Conservation (phyloP, 306 rosid species). For the Vigna angularis region DNA sequence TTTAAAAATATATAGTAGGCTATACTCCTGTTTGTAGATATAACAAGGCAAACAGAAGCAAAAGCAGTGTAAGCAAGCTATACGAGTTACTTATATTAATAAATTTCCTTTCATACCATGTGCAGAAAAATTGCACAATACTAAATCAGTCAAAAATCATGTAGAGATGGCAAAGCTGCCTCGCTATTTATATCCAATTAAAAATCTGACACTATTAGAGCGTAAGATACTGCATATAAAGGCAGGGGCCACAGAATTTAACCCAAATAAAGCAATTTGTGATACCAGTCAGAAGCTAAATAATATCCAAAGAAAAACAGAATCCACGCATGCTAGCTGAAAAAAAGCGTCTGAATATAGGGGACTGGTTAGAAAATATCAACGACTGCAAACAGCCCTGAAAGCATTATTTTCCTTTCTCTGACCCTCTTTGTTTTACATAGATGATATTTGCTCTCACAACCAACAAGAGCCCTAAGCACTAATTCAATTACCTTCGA, state of each 20-base stretch:
- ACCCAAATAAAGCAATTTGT: not conserved
- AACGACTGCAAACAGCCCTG: slow-evolving; percentile 7
- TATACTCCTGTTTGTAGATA: slow-evolving; percentile 18
- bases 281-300: not conserved
- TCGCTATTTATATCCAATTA: not conserved
- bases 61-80: slow-evolving; percentile 1
- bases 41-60: slow-evolving; percentile 27
- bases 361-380: not conserved
- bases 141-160: not conserved
- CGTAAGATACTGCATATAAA: not conserved
- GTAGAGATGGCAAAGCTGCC: not conserved
- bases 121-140: not conserved
- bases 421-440: not conserved
- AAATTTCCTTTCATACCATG: not conserved
- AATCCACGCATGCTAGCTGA: not conserved
- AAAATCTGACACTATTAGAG: slow-evolving; percentile 25
- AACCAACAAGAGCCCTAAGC: slow-evolving; percentile 18
- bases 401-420: not conserved
- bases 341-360: slow-evolving; percentile 21
- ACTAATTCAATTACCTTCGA: slow-evolving; percentile 12
- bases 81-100: not conserved
- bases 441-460: slow-evolving; percentile 26
- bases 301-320: slow-evolving; percentile 12
- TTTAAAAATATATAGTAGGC: not conserved
- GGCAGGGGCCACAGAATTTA: not conserved